Base-by-base conservation (phyloP, 2,329 filamentous ascomycete genomes). In the Colletotrichum agaves region DNA sequence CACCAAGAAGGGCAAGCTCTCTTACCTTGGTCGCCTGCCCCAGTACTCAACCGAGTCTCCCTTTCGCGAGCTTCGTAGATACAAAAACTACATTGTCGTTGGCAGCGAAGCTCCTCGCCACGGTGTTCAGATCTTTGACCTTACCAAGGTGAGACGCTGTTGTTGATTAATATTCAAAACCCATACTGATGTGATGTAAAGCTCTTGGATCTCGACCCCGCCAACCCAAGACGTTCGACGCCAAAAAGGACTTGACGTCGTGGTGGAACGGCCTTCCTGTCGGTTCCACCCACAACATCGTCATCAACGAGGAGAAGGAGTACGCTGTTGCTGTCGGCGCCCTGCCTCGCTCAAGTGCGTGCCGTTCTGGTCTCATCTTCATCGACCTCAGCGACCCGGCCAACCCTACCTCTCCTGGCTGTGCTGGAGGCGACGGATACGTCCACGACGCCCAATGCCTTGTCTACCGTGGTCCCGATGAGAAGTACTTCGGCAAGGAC, bases 81-180 rank as follows among this genome's bases (percentile, higher is more conserved):
- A 75, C 72, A 75, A 75, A 70, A 71, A 75, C 70, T 76, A 72
- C 67, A 65, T 75, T 31, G 70, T 79, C 52, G 75, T 80, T 27
- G 78, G 78, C 31, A 77, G 74, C 55, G 78, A 80, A 71, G 81
- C 83, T 4, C 70, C 72, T n/a, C 74, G 77, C 61, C 87, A 89
- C 71, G 84, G 84, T 31, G 81, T 90, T 23, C 87, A 90, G 75
- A 84, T 89, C 73, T 90, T 90, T 69, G 87, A 90, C 71, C 80
- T 88, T 82, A 84, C 56, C 78, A 3, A 69, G 56, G 66, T 64
- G 10, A 71, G 61, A 27, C 6, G 8, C 27, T 27, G 27, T 27
- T 8, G 27, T 27, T 27, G 27, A 7, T 27, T 8, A 27, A 27
- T 10, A 67, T 35, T 2, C 10, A 1, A 71, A 64, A 47, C 7